Evolutionary conservation across 1,139 yeast species (phyloP).

Genomic region (Debaryomyces fabryi): DNA sequence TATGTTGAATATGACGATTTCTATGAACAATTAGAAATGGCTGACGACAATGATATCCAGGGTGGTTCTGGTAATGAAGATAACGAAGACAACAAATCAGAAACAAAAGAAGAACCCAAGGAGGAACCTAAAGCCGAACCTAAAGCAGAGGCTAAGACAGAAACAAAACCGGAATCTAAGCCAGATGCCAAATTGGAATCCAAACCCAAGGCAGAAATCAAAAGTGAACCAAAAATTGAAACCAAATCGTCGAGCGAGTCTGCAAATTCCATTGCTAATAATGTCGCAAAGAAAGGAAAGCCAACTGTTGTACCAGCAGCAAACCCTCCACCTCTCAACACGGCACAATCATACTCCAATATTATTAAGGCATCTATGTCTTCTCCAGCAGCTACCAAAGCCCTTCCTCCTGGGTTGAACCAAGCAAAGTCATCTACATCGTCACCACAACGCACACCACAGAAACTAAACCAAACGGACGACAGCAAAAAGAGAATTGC

Average conservation of each 20-base stretch:
- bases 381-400: slow-evolving; percentile 15
- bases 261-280: not conserved
- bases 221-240: slow-evolving; percentile 7
- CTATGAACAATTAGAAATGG: slow-evolving; percentile 83
- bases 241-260: slow-evolving; percentile 12
- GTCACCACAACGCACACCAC: slow-evolving; percentile 11
- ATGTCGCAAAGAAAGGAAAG: slow-evolving; percentile 16
- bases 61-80: slow-evolving; percentile 32
- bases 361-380: slow-evolving; percentile 23
- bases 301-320: slow-evolving; percentile 18
- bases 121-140: slow-evolving; percentile 9
- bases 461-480: not conserved
- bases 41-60: slow-evolving; percentile 55
- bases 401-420: slow-evolving; percentile 30
- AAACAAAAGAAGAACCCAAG: slow-evolving; percentile 8
- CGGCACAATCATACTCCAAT: slow-evolving; percentile 23
- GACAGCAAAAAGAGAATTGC: slow-evolving; percentile 7
- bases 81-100: slow-evolving; percentile 12
- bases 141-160: slow-evolving; percentile 10
- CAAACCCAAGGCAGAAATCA: slow-evolving; percentile 7
- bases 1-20: slow-evolving; percentile 94
- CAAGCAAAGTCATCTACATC: slow-evolving; percentile 12
- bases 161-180: slow-evolving; percentile 6
- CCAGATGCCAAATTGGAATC: slow-evolving; percentile 7
- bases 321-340: slow-evolving; percentile 20